These are phyloP conservation scores for Podila minutissima DNA, from an alignment of 192 early-diverging fungal genomes.

Conservation along the genomic window DNA sequence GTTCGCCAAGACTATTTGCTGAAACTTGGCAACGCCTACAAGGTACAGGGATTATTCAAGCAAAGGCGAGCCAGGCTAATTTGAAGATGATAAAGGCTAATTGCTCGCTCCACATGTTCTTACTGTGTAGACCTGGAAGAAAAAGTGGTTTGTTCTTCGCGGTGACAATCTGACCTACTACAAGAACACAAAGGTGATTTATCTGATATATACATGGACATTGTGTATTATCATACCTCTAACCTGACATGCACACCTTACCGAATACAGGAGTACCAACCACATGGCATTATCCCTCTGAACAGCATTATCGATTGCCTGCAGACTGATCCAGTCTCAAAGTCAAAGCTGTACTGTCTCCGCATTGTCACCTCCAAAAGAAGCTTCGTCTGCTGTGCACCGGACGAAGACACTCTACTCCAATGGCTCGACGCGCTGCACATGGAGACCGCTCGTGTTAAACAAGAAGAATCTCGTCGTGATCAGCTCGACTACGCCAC, in stretches of 20 bases:
- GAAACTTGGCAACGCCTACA: slow-evolving; percentile 63
- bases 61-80: too few species aligned
- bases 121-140: slow-evolving; percentile 60
- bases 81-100: too few species aligned
- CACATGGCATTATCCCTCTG: slow-evolving; percentile 59
- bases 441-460: slow-evolving; percentile 49
- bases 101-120: slow-evolving; percentile 2
- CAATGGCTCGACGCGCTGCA: slow-evolving; percentile 62
- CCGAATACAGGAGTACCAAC: slow-evolving; percentile 56
- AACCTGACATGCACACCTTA: not conserved
- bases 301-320: slow-evolving; percentile 60
- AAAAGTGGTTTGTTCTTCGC: slow-evolving; percentile 73
- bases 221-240: not conserved
- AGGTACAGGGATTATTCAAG: slow-evolving; percentile 32
- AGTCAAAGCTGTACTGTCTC: slow-evolving; percentile 61
- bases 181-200: slow-evolving; percentile 65
- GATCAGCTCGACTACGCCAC: not conserved
- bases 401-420: slow-evolving; percentile 53
- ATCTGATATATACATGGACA: not conserved
- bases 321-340: slow-evolving; percentile 63
- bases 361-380: slow-evolving; percentile 64
- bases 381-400: slow-evolving; percentile 64
- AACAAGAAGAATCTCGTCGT: slow-evolving; percentile 42
- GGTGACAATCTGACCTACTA: slow-evolving; percentile 67
- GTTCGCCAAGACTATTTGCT: slow-evolving; percentile 62